phyloP scores from a whole-genome alignment of 2,329 filamentous ascomycete genomes.

The Diaporthe vaccinii region DNA sequence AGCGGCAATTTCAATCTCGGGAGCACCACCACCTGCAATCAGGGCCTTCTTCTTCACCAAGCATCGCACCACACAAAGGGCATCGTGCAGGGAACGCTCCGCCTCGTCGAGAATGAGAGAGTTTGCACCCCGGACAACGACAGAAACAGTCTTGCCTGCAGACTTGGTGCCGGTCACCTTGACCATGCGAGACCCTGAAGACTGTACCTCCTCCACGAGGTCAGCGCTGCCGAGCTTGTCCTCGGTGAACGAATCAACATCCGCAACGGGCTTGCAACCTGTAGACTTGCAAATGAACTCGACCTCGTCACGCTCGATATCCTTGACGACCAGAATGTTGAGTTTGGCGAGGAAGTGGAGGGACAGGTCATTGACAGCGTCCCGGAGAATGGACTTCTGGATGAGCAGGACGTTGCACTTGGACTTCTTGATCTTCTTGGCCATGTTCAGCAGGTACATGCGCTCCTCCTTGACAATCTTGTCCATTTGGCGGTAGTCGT shows the following conservation, averaged over 20 bases:
- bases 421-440: slow-evolving; percentile 99
- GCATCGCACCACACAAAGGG: slow-evolving; percentile 96
- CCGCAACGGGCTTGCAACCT: slow-evolving; percentile 98
- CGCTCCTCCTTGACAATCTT: slow-evolving; percentile 99
- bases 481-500: slow-evolving; percentile 99
- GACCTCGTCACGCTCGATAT: slow-evolving; percentile 98
- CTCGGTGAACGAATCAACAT: slow-evolving; percentile 98
- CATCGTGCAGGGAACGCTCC: slow-evolving; percentile 95
- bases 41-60: slow-evolving; percentile 99
- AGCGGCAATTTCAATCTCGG: slow-evolving; percentile 96
- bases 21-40: slow-evolving; percentile 95
- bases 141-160: slow-evolving; percentile 89
- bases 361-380: slow-evolving; percentile 97
- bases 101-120: slow-evolving; percentile 95
- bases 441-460: slow-evolving; percentile 97
- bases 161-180: slow-evolving; percentile 94
- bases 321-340: slow-evolving; percentile 95
- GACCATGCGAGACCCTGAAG: slow-evolving; percentile 89
- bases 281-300: slow-evolving; percentile 99
- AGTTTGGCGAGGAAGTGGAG: slow-evolving; percentile 98
- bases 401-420: slow-evolving; percentile 99
- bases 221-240: slow-evolving; percentile 97
- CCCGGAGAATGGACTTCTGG: slow-evolving; percentile 97
- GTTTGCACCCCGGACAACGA: slow-evolving; percentile 96
- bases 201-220: slow-evolving; percentile 91